phyloP scores from a whole-genome alignment of 768 basidiomycete genomes.

The Tricholoma sp. region DNA sequence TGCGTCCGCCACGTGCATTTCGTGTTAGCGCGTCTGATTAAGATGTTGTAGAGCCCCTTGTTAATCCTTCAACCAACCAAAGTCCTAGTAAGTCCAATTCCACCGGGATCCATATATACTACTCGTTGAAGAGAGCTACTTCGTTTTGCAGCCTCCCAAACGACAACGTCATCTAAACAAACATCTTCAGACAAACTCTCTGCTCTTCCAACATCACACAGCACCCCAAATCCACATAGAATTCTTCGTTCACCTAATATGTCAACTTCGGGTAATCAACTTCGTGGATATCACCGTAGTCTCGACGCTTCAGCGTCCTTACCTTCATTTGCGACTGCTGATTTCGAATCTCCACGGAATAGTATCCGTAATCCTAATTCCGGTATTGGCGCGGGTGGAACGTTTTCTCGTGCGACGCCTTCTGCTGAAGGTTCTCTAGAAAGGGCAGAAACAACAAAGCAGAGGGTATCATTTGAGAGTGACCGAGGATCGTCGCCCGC shows the following conservation, averaged over 20 bases:
- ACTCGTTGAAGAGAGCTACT: background rate
- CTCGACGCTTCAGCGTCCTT: slow-evolving; percentile 39
- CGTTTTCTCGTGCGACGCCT: slow-evolving; percentile 17
- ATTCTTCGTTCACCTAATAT: slow-evolving; percentile 26
- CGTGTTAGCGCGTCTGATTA: background rate
- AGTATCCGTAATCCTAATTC: slow-evolving; percentile 7
- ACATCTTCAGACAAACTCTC: slow-evolving; percentile 42
- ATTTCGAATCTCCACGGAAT: slow-evolving; percentile 22
- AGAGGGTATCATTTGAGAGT: slow-evolving; percentile 53
- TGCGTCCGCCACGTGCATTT: background rate
- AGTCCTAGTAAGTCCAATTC: background rate
- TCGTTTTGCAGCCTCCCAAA: slow-evolving; percentile 20
- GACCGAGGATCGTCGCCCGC: slow-evolving; percentile 39
- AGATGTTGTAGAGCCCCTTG: background rate
- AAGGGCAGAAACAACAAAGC: slow-evolving; percentile 38
- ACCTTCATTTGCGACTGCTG: slow-evolving; percentile 30
- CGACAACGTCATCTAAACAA: slow-evolving; percentile 42
- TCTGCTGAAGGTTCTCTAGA: slow-evolving; percentile 34
- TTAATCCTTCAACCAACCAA: background rate
- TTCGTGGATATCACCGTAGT: slow-evolving; percentile 31
- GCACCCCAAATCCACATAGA: slow-evolving; percentile 30
- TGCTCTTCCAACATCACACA: slow-evolving; percentile 28
- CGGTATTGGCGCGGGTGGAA: slow-evolving; percentile 5
- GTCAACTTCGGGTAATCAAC: slow-evolving; percentile 23
- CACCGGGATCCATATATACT: background rate